A percentile compares a stretch with the other conserved stretches of the same genome.
Evolutionary conservation across 2,329 filamentous ascomycete genomes (phyloP).

Genomic region (Aspergillus aculeatinus): DNA sequence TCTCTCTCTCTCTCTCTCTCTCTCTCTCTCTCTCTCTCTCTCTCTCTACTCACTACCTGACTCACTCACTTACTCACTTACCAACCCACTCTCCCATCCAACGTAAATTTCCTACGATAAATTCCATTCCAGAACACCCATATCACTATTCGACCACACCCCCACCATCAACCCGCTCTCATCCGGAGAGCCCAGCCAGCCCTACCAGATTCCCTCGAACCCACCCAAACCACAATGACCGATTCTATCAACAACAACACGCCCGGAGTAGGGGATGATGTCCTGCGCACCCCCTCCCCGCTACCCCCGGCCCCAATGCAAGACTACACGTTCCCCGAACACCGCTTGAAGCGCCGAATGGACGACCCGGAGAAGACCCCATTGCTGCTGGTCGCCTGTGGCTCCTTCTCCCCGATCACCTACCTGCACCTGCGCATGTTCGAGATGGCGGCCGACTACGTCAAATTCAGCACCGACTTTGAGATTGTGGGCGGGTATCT

Average conservation of each 20-base stretch:
- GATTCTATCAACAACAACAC: slow-evolving; percentile 18
- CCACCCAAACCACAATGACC: slow-evolving; percentile 29
- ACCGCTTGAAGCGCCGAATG: slow-evolving; percentile 48
- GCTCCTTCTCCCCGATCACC: slow-evolving; percentile 64
- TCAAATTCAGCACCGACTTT: slow-evolving; percentile 71
- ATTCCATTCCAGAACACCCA: background rate
- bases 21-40: background rate
- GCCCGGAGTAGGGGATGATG: slow-evolving; percentile 29
- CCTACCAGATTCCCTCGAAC: background rate
- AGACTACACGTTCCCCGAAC: slow-evolving; percentile 47
- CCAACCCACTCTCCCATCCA: background rate
- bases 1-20: background rate
- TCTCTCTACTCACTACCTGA: background rate
- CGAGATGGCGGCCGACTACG: slow-evolving; percentile 79
- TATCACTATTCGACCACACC: background rate
- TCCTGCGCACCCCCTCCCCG: slow-evolving; percentile 24
- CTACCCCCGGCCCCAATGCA: slow-evolving; percentile 34
- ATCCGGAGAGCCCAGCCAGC: background rate
- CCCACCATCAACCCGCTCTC: background rate
- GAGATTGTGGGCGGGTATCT: slow-evolving; percentile 86
- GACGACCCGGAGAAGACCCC: slow-evolving; percentile 49
- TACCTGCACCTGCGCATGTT: slow-evolving; percentile 75
- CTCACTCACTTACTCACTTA: background rate
- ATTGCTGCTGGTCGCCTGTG: slow-evolving; percentile 50
- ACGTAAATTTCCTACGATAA: no score